Conservation (phyloP, 73 alveolate species). For the Loxodes magnus region DNA sequence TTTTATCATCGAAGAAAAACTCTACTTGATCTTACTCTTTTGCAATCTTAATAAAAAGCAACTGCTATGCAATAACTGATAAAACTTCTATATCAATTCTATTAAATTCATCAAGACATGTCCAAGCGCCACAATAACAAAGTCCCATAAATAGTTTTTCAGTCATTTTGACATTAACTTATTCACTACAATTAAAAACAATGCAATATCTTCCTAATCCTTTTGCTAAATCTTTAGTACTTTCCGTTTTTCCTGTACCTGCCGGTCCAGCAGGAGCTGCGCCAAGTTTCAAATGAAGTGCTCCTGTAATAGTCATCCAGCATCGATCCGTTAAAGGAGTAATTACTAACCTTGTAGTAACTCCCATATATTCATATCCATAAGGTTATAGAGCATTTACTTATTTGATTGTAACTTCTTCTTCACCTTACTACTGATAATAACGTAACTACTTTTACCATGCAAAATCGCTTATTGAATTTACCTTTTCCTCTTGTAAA, state of each 20-base stretch:
- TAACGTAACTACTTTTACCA: constrained; percentile 95
- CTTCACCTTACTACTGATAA: constrained; percentile 43
- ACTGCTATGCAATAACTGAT: constrained; percentile 92
- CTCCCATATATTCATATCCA: constrained; percentile 98
- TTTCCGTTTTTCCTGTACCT: constrained; percentile 99
- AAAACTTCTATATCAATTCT: constrained; percentile 99
- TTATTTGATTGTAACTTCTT: constrained; percentile 53
- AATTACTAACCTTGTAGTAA: constrained; percentile 91
- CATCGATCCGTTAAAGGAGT: constrained; percentile 98
- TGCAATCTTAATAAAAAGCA: constrained; percentile 28
- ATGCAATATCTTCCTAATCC: constrained; percentile 98
- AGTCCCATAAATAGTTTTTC: constrained; percentile 91
- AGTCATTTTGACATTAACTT: constrained; percentile 98
- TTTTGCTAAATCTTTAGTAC: constrained; percentile 98
- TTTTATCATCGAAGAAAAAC: constrained; percentile 32
- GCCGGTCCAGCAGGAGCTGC: constrained; percentile 99
- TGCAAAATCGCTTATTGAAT: constrained; percentile 66
- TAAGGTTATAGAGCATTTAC: constrained; percentile 60
- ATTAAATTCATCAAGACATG: constrained; percentile 99
- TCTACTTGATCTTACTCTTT: constrained; percentile 33
- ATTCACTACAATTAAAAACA: constrained; percentile 99
- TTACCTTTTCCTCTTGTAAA: constrained; percentile 58
- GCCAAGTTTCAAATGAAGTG: constrained; percentile 96
- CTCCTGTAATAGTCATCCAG: constrained; percentile 99
- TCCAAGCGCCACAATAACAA: constrained; percentile 95